Evolutionary conservation across 129 eudicot species (phyloP).

Genomic region (Logfia minima): DNA sequence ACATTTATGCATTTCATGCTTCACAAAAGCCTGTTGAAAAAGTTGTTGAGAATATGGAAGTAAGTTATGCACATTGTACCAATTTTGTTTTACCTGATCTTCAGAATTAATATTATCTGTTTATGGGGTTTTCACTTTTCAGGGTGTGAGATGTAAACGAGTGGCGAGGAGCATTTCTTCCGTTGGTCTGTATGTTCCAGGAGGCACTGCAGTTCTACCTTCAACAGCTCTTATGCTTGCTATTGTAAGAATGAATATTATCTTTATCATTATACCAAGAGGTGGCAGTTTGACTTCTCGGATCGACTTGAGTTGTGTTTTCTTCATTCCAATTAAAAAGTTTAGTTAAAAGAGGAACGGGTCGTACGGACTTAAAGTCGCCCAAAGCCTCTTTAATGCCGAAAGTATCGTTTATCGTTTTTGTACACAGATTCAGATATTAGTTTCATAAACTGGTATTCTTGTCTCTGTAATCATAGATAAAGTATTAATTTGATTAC

Average conservation of each 20-base stretch:
- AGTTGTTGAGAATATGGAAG: conserved; percentile 93
- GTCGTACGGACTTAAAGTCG: neutral
- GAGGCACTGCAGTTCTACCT: conserved; percentile 99
- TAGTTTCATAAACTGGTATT: neutral
- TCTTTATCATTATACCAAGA: conserved; percentile 1
- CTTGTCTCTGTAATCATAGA: neutral
- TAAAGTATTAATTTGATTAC: neutral
- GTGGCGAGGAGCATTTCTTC: conserved; percentile 91
- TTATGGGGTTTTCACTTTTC: conserved; percentile 42
- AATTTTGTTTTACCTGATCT: conserved; percentile 2
- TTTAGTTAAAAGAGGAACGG: neutral
- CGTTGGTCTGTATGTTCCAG: conserved; percentile 99
- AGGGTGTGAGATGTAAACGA: conserved; percentile 99
- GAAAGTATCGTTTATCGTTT: too few relatives aligned
- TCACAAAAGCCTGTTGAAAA: conserved; percentile 94
- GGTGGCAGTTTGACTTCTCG: conserved; percentile 1
- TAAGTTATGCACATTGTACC: conserved; percentile 36
- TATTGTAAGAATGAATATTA: conserved; percentile 53
- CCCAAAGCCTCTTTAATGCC: neutral
- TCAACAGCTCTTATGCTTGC: conserved; percentile 99
- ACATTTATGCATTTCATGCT: conserved; percentile 96
- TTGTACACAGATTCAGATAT: neutral
- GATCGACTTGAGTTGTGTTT: conserved; percentile 1
- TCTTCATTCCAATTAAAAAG: neutral
- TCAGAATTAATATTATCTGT: neutral